Percentiles rank a stretch among this genome's conserved stretches.
Evolutionary conservation across 2,329 filamentous ascomycete genomes (phyloP).

Genomic region (Amylocarpus encephaloides): DNA sequence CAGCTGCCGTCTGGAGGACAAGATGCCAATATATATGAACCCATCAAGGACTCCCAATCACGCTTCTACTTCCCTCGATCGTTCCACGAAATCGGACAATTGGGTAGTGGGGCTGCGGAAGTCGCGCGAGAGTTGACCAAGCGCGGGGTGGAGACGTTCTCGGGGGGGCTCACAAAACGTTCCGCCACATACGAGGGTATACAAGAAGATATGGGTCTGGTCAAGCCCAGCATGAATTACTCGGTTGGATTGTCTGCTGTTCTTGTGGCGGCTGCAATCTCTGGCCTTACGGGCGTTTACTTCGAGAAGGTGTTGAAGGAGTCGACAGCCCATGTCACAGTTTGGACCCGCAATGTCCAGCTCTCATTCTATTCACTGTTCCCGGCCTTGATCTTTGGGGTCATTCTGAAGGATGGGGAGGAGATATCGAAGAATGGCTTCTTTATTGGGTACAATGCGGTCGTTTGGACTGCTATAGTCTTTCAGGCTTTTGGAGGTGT

Average conservation of each 20-base stretch:
- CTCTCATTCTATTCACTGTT: conserved; percentile 91
- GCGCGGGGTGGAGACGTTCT: conserved; percentile 37
- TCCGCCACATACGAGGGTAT: conserved; percentile 92
- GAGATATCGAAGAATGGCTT: conserved; percentile 81
- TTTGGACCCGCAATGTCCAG: conserved; percentile 95
- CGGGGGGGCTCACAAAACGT: conserved; percentile 50
- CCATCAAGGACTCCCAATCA: conserved; percentile 53
- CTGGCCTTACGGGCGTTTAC: conserved; percentile 78
- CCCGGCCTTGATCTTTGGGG: conserved; percentile 77
- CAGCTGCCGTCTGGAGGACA: conserved; percentile 59
- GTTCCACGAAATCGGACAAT: conserved; percentile 67
- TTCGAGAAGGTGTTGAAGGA: conserved; percentile 92
- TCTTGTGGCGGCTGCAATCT: conserved; percentile 69
- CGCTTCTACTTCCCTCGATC: conserved; percentile 67
- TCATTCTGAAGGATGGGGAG: conserved; percentile 79
- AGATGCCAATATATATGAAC: conserved; percentile 48
- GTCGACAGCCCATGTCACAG: conserved; percentile 63
- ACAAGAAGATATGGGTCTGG: conserved; percentile 51
- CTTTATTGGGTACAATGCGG: conserved; percentile 88
- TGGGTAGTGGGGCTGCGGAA: conserved; percentile 45
- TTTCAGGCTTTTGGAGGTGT: conserved; percentile 82
- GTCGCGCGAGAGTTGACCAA: conserved; percentile 47
- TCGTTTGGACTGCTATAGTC: conserved; percentile 80
- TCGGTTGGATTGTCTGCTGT: conserved; percentile 75
- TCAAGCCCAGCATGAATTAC: conserved; percentile 59